Conservation (phyloP, 176 grass and related monocot genomes). For the Hordeum marinum region DNA sequence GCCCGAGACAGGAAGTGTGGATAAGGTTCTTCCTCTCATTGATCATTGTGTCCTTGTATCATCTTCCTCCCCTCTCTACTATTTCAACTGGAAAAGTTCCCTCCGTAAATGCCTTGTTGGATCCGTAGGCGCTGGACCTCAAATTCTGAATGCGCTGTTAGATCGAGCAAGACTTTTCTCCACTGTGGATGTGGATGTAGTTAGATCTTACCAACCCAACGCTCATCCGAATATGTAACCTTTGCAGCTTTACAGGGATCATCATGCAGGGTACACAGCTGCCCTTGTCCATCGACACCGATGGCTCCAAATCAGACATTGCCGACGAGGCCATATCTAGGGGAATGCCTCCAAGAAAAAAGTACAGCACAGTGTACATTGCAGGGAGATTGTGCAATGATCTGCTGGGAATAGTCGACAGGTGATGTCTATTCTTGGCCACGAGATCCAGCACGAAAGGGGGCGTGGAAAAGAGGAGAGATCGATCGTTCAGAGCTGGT, state of each 20-base stretch:
- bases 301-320: neutral
- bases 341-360: neutral
- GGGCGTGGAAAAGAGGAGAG: neutral
- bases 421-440: neutral
- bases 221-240: neutral
- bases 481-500: neutral
- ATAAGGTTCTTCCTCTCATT: neutral
- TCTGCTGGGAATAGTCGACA: neutral
- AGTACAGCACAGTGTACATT: neutral
- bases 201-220: slow-evolving; percentile 11
- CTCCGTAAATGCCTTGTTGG: neutral
- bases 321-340: neutral
- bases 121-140: neutral
- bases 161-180: neutral
- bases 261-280: neutral
- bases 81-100: neutral
- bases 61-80: neutral
- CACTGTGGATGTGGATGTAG: neutral
- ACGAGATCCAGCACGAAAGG: neutral
- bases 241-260: slow-evolving; percentile 8
- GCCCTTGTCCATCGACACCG: neutral
- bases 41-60: neutral
- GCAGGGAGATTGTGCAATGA: neutral
- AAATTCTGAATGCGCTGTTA: neutral
- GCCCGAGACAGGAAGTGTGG: neutral